phyloP scores from a whole-genome alignment of 192 early-diverging fungal species.

The Dissophora ornata region DNA sequence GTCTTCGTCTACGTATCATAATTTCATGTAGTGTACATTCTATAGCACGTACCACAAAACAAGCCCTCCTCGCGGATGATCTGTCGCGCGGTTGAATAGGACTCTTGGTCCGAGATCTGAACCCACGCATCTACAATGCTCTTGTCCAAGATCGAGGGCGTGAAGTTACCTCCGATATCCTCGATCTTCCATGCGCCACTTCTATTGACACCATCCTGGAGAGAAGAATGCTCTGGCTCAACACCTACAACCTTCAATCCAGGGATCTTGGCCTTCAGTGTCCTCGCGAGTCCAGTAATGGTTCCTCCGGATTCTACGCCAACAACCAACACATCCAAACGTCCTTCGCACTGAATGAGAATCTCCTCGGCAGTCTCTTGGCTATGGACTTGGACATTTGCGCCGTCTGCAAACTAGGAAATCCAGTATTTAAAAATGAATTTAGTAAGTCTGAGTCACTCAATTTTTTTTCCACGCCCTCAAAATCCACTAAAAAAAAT shows the following conservation, averaged over 20 bases:
- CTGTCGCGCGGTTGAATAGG: slow-evolving; percentile 75
- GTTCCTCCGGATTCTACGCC: slow-evolving; percentile 77
- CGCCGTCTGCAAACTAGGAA: slow-evolving; percentile 30
- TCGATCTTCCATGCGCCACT: slow-evolving; percentile 73
- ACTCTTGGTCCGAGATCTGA: slow-evolving; percentile 73
- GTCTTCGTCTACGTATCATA: no score
- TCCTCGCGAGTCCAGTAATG: slow-evolving; percentile 69
- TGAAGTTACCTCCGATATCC: slow-evolving; percentile 76
- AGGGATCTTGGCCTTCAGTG: slow-evolving; percentile 65
- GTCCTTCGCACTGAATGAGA: slow-evolving; percentile 63
- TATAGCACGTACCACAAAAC: slow-evolving; percentile 59
- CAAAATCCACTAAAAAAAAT: no score
- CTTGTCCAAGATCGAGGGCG: slow-evolving; percentile 64
- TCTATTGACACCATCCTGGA: slow-evolving; percentile 53
- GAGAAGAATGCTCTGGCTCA: slow-evolving; percentile 73
- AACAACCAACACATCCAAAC: slow-evolving; percentile 70
- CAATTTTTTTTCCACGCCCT: no score
- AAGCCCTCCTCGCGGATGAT: slow-evolving; percentile 72
- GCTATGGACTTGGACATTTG: slow-evolving; percentile 55
- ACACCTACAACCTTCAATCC: slow-evolving; percentile 71
- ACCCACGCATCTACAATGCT: slow-evolving; percentile 72
- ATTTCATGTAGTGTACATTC: no score
- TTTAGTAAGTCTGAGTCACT: no score
- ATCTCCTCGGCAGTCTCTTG: slow-evolving; percentile 72
- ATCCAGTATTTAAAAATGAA: no score